Conservation (phyloP, 148 eudicot species). For the Fagopyrum homotropicum region DNA sequence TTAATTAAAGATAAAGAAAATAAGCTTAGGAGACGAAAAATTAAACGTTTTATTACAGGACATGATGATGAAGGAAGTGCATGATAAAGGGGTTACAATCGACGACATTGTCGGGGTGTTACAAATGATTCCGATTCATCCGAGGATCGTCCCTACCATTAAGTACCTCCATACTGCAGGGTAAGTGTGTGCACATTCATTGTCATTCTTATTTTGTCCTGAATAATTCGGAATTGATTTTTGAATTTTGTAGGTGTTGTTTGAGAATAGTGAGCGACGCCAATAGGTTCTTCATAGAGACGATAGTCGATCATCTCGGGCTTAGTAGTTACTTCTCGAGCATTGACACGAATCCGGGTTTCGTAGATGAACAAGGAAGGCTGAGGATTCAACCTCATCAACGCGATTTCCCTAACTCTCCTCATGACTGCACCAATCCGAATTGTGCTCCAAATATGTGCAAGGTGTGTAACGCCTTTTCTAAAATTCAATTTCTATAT, state of each 20-base stretch:
- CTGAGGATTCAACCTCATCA: slow-evolving; percentile 50
- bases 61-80: slow-evolving; percentile 71
- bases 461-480: slow-evolving; percentile 41
- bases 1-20: background rate
- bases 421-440: slow-evolving; percentile 53
- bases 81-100: slow-evolving; percentile 51
- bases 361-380: slow-evolving; percentile 54
- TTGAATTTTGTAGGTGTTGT: slow-evolving; percentile 41
- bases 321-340: slow-evolving; percentile 55
- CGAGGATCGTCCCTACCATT: slow-evolving; percentile 54
- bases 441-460: slow-evolving; percentile 96
- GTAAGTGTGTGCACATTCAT: slow-evolving; percentile 24
- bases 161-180: slow-evolving; percentile 65
- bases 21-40: background rate
- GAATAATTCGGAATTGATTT: background rate
- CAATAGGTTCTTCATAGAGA: slow-evolving; percentile 68
- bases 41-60: slow-evolving; percentile 32
- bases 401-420: slow-evolving; percentile 40
- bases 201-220: background rate
- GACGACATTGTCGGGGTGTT: slow-evolving; percentile 49
- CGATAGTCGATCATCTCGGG: slow-evolving; percentile 60
- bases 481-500: no score
- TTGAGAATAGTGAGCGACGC: slow-evolving; percentile 90
- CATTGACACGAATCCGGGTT: slow-evolving; percentile 63
- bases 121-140: slow-evolving; percentile 54